phyloP scores from a whole-genome alignment of 2,329 filamentous ascomycete genomes.

The Elsinoe necatrix region DNA sequence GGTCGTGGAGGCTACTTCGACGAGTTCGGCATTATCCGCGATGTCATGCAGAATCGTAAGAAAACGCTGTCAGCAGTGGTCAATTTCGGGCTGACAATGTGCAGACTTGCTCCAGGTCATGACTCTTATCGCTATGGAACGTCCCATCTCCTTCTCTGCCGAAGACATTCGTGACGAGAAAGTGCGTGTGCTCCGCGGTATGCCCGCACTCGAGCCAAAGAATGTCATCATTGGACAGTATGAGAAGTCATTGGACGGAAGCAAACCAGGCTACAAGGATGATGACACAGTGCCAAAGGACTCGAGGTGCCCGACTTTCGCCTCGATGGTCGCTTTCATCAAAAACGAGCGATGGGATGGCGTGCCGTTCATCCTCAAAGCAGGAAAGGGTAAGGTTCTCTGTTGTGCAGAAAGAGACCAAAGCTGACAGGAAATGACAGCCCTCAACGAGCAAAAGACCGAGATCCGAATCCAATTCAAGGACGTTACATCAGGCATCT shows the following conservation, averaged over 20 bases:
- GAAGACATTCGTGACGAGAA: slow-evolving; percentile 99
- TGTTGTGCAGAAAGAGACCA: not conserved
- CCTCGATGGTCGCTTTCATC: slow-evolving; percentile 93
- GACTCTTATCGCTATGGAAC: slow-evolving; percentile 94
- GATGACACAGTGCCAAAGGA: slow-evolving; percentile 97
- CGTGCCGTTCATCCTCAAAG: slow-evolving; percentile 98
- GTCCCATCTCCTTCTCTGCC: slow-evolving; percentile 93
- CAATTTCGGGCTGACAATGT: slow-evolving; percentile 18
- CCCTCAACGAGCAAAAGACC: slow-evolving; percentile 98
- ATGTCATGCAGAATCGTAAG: slow-evolving; percentile 96
- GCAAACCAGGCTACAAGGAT: slow-evolving; percentile 96
- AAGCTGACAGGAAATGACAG: slow-evolving; percentile 35
- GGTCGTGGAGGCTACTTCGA: slow-evolving; percentile 98
- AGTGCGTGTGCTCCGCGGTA: slow-evolving; percentile 87
- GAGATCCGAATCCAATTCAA: slow-evolving; percentile 99
- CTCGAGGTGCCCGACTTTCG: slow-evolving; percentile 95
- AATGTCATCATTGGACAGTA: slow-evolving; percentile 99
- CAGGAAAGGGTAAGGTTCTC: slow-evolving; percentile 59
- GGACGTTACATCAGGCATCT: slow-evolving; percentile 97
- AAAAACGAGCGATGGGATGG: slow-evolving; percentile 99
- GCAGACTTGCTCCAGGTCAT: slow-evolving; percentile 83
- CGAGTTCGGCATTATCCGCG: slow-evolving; percentile 97
- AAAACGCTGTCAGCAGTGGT: slow-evolving; percentile 17
- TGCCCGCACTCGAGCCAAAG: slow-evolving; percentile 94
- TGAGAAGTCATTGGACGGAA: slow-evolving; percentile 88